Evolutionary conservation across 331 rosid genomes (phyloP), one percentile per base, ranked within the genome.

Genomic region (Arachis monticola): DNA sequence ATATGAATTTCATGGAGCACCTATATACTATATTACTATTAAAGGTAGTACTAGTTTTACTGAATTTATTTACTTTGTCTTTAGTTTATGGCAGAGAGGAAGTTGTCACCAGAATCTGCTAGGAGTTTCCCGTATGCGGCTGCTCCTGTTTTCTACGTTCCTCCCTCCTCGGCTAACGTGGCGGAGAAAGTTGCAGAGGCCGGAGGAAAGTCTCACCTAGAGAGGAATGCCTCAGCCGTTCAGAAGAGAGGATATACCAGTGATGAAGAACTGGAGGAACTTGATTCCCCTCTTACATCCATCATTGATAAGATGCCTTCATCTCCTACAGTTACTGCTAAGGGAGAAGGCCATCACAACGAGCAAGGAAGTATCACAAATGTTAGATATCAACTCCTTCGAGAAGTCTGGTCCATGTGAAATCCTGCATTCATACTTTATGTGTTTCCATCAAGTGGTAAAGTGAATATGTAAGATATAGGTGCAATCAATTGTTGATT

Each of bases 261-360:
- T 61, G 99, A 95, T n/a, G 98, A 92, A 61, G 99, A 95, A 60
- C 81, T 95, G 10, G 97, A 92, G 82, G 96, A 92, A 82, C 88
- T 95, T 69, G 90, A 87, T 57, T 92, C 85, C 68, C 97, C 98
- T 63, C 83, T 95, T 44, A 66, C 86, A 2, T 77, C 89, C 61
- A 84, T 95, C 72, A 76, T 90, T 30, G 89, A 90, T 79, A 92
- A 90, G 78, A 17, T 83, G n/a, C 88, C 90, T 5, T 69, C 76
- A 53, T 83, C 89, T 68, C 88, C 85, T 17, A 60, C 77, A 5
- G 32, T 77, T 14, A 41, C 58, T 13, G 73, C 74, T 27, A 77
- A 74, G 61, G 90, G 84, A 71, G 78, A 87, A 41, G 92, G 79
- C 44, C 83, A 69, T 58, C 83, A 80, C 53, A 75, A 70, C 47